A percentile compares a stretch with the other conserved stretches of the same genome.
Evolutionary conservation across 2,329 filamentous ascomycete genomes (phyloP).

Genomic region (Trichoderma breve): DNA sequence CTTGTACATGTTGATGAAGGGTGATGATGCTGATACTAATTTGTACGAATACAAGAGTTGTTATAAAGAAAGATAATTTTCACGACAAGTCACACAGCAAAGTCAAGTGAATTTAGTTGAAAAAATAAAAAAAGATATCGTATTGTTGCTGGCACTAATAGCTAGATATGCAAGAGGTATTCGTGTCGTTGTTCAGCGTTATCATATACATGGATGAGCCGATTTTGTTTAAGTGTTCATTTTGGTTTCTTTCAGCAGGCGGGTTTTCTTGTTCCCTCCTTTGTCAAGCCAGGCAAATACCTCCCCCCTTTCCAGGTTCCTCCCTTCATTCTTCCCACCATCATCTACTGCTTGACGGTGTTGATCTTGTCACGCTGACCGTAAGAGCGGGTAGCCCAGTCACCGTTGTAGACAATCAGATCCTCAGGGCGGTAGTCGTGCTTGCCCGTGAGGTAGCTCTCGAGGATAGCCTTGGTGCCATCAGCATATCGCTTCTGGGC

Average conservation of each 20-base stretch:
- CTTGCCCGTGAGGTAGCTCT: constrained; percentile 84
- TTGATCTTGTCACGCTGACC: constrained; percentile 62
- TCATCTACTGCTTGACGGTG: background rate
- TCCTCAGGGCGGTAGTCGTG: constrained; percentile 88
- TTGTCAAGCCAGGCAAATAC: background rate
- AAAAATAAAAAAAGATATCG: constrained; percentile 3
- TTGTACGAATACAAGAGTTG: background rate
- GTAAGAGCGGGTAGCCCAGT: constrained; percentile 94
- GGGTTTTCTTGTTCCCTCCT: background rate
- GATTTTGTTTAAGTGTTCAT: background rate
- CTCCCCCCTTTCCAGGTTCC: background rate
- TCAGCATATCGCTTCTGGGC: constrained; percentile 90
- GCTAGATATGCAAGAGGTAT: constrained; percentile 1
- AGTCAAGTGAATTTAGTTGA: background rate
- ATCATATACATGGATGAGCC: constrained; percentile 9
- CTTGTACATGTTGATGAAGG: background rate
- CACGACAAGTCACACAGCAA: background rate
- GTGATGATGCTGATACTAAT: background rate
- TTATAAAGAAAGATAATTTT: background rate
- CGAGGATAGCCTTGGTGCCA: constrained; percentile 84
- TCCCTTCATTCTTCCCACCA: background rate
- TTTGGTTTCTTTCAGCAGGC: background rate
- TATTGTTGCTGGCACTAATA: constrained; percentile 7
- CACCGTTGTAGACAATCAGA: constrained; percentile 82
- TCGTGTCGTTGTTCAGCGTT: background rate